Conservation (phyloP, 2,329 filamentous ascomycete genomes). For the Verticillium klebahnii region DNA sequence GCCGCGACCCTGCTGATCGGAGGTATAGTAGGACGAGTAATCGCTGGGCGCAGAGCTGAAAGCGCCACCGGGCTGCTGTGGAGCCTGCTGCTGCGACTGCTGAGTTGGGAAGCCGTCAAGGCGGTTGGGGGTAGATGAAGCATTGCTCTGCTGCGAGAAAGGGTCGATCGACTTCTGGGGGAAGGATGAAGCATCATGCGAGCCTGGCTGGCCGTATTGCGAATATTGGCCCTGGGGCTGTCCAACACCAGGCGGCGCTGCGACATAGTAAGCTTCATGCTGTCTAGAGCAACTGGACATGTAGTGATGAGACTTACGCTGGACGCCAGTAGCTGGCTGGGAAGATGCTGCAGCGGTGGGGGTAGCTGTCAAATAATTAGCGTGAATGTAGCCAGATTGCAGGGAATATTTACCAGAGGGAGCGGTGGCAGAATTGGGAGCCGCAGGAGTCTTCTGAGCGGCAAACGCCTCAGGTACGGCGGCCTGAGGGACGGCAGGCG, state of each 20-base stretch:
- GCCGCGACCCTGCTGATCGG: conserved; percentile 66
- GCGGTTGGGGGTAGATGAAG: conserved; percentile 42
- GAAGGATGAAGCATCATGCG: conserved; percentile 57
- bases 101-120: conserved; percentile 58
- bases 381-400: conserved; percentile 21
- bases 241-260: conserved; percentile 45
- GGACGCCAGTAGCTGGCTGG: conserved; percentile 28
- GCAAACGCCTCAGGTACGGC: conserved; percentile 51
- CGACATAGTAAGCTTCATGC: conserved; percentile 12
- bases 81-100: conserved; percentile 44
- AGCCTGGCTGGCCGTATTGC: conserved; percentile 60
- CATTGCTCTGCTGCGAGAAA: conserved; percentile 69
- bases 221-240: conserved; percentile 61
- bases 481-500: conserved; percentile 60
- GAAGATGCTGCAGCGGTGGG: conserved; percentile 22
- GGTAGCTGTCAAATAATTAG: conserved; percentile 8
- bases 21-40: conserved; percentile 81
- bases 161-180: conserved; percentile 82
- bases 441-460: conserved; percentile 48
- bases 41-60: conserved; percentile 74
- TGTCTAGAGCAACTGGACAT: conserved; percentile 10
- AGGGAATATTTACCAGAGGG: conserved; percentile 27
- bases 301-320: conserved; percentile 26
- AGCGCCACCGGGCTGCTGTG: conserved; percentile 55
- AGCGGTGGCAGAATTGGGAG: conserved; percentile 31